Conservation (phyloP, 257 asterid genomes). For the Nicotiana tomentosiformis region DNA sequence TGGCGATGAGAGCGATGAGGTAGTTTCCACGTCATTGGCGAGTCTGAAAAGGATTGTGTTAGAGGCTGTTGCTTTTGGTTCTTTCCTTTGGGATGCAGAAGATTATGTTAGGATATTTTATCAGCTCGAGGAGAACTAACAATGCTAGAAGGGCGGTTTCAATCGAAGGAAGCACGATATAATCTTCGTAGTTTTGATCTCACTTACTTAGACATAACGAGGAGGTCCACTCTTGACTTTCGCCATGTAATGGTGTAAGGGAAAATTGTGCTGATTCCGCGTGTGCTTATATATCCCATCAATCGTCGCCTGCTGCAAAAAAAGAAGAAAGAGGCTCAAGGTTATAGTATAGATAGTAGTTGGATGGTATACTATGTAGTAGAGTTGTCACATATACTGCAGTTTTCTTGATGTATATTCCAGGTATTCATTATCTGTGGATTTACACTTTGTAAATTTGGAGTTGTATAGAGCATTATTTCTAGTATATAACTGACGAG, state of each 20-base stretch:
- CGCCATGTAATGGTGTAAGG: background rate
- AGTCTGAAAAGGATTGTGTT: slow-evolving; percentile 72
- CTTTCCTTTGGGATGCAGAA: slow-evolving; percentile 72
- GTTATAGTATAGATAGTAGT: background rate
- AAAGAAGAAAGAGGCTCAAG: background rate
- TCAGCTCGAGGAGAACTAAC: slow-evolving; percentile 51
- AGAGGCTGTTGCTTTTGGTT: slow-evolving; percentile 85
- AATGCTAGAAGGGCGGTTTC: background rate
- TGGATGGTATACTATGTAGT: background rate
- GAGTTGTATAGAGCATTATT: too few species aligned
- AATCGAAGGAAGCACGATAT: background rate
- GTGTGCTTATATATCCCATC: background rate
- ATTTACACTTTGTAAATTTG: too few species aligned
- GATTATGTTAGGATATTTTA: slow-evolving; percentile 35
- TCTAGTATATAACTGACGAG: too few species aligned
- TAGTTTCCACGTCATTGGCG: slow-evolving; percentile 58
- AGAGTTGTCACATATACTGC: background rate
- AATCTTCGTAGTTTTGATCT: background rate
- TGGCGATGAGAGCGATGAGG: slow-evolving; percentile 42
- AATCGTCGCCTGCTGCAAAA: background rate
- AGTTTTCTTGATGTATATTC: background rate
- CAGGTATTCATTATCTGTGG: too few species aligned
- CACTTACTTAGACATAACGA: background rate
- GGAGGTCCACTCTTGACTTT: background rate
- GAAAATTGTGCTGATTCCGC: background rate